phyloP scores from a whole-genome alignment of 1,139 yeast species.

The Debaryomyces nepalensis region DNA sequence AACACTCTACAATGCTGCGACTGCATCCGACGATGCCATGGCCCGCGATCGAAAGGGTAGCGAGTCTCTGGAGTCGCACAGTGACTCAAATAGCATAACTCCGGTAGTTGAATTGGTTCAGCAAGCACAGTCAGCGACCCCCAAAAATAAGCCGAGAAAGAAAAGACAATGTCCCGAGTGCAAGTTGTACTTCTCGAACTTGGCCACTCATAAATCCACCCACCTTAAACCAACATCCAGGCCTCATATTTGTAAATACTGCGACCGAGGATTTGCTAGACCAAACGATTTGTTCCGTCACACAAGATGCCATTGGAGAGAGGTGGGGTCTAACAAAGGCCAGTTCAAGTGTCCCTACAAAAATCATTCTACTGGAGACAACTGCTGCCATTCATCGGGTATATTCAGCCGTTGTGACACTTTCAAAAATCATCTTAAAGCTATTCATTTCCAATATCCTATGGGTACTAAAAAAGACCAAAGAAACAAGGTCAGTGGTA shows the following conservation, averaged over 20 bases:
- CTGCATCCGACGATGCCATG: slow-evolving; percentile 2
- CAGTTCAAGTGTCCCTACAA: slow-evolving; percentile 54
- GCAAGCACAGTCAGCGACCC: background rate
- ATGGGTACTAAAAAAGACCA: slow-evolving; percentile 82
- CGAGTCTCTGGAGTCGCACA: slow-evolving; percentile 2
- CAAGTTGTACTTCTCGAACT: slow-evolving; percentile 71
- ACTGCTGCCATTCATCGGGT: slow-evolving; percentile 79
- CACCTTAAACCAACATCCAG: slow-evolving; percentile 75
- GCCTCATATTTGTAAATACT: slow-evolving; percentile 77
- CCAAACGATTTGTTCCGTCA: slow-evolving; percentile 87
- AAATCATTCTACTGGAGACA: slow-evolving; percentile 31
- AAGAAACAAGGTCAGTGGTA: slow-evolving; percentile 68
- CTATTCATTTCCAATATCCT: slow-evolving; percentile 89
- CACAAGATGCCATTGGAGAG: slow-evolving; percentile 81
- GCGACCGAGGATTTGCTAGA: slow-evolving; percentile 85
- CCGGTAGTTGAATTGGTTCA: slow-evolving; percentile 10
- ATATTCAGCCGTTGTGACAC: slow-evolving; percentile 89
- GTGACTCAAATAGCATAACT: slow-evolving; percentile 12
- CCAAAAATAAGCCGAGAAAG: slow-evolving; percentile 55
- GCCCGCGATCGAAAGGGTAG: slow-evolving; percentile 5
- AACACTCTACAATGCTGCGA: slow-evolving; percentile 11
- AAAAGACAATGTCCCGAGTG: slow-evolving; percentile 89
- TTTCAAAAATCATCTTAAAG: slow-evolving; percentile 86
- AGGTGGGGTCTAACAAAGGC: slow-evolving; percentile 55
- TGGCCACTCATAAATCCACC: slow-evolving; percentile 85